Evolutionary conservation across 495 filamentous ascomycete species (phyloP), one percentile per base, ranked within the genome.

Genomic region (Trichoderma asperelloides): DNA sequence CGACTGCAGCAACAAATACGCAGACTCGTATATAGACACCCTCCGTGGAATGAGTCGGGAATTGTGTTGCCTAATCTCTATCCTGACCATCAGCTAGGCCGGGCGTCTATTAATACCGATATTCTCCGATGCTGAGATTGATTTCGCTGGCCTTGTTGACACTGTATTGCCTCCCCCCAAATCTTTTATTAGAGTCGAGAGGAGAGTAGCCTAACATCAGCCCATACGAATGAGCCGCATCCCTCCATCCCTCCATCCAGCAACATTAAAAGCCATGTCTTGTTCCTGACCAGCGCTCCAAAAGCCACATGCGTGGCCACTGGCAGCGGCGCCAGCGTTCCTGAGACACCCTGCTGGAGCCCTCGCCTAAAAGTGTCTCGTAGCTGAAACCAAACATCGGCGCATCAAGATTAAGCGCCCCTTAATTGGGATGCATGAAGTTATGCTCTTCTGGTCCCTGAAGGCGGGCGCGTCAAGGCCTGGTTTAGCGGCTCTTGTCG

Each of bases 301-400:
- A 23, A 60, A 60, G 55, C 55, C 55, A 60, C 55, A 28, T 25
- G 55, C 55, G 55, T 60, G 55, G 55, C 23, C 55, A 13, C 16
- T 30, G 11, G 55, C 55, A 60, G 18, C 28, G 55, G 55, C 55
- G 55, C 25, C 55, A 28, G 27, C 55, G 25, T 60, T 30, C 13
- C 23, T 60, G 55, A 60, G 55, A 60, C 55, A 27, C 23, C 23
- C 23, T 28, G 55, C 55, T 60, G 49, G 11, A 12, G 23, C 23
- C 49, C 21, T 57, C n/a, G 49, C 49, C 49, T 27, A 57, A 57
- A 47, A 21, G 49, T 12, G 49, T 57, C 23, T 12, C 55, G 23
- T 30, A 60, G 16, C 23, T 60, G 55, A 60, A 60, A 60, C 55
- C 55, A 60, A 60, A 51, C 47, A 51, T 25, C 47, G 47, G 47